Percentiles rank a stretch among this genome's conserved stretches.
These are phyloP conservation scores for Termitomyces sp. DNA, from an alignment of 768 basidiomycete genomes.

Conservation along the genomic window DNA sequence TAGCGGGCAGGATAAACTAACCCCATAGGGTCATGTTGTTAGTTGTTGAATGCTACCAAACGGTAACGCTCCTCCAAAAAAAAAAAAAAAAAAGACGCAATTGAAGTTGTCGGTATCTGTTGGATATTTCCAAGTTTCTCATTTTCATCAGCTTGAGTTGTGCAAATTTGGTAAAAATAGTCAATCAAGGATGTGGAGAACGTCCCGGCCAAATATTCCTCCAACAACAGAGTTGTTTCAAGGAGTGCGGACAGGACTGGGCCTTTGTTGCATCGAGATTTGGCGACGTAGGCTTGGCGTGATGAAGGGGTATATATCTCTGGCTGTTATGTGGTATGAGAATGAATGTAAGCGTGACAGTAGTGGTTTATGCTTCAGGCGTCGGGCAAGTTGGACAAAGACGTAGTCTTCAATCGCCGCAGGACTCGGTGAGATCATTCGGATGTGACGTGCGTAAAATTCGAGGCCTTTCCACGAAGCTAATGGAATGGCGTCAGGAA, in stretches of 20 bases:
- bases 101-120: neutral
- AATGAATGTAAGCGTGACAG: neutral
- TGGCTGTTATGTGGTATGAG: neutral
- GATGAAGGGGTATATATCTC: constrained; percentile 2
- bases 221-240: neutral
- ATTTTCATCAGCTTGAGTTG: neutral
- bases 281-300: neutral
- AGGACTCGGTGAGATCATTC: neutral
- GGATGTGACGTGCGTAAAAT: neutral
- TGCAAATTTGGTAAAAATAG: neutral
- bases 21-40: too few species aligned
- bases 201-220: neutral
- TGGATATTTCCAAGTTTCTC: neutral
- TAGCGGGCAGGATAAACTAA: too few species aligned
- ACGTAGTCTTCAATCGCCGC: neutral
- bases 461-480: neutral
- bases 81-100: too few species aligned
- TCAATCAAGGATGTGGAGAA: neutral
- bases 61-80: too few species aligned
- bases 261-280: neutral
- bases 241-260: neutral
- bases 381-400: neutral
- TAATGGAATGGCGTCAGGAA: neutral
- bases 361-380: neutral
- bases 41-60: too few species aligned